phyloP scores from a whole-genome alignment of 2,329 filamentous ascomycete species.

The Xylariales sp. region DNA sequence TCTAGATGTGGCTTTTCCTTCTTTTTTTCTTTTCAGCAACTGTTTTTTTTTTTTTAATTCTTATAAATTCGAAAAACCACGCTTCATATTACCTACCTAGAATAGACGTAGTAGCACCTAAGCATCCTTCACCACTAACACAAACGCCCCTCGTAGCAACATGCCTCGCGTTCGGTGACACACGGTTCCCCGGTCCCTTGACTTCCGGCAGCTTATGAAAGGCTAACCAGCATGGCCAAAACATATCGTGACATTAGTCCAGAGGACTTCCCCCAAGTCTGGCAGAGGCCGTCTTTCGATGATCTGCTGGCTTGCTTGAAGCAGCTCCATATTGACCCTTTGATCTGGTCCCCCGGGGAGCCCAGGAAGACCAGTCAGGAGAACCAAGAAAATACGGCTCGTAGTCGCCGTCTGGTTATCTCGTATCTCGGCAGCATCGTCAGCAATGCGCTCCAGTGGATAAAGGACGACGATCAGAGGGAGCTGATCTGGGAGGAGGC shows the following conservation, averaged over 20 bases:
- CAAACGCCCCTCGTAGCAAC: neutral
- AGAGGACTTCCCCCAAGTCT: constrained; percentile 82
- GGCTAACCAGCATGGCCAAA: constrained; percentile 31
- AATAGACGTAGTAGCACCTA: constrained; percentile 5
- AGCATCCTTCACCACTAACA: neutral
- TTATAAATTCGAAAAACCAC: constrained; percentile 10
- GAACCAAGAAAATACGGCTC: constrained; percentile 56
- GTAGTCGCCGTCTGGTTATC: constrained; percentile 64
- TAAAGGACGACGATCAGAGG: constrained; percentile 71
- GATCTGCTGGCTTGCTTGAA: constrained; percentile 74
- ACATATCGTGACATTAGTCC: constrained; percentile 50
- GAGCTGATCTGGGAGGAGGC: constrained; percentile 83
- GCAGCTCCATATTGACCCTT: constrained; percentile 73
- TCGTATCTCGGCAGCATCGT: constrained; percentile 77
- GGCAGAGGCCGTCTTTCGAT: constrained; percentile 76
- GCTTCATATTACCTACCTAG: neutral
- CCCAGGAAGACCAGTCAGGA: constrained; percentile 56
- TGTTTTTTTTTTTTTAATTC: neutral
- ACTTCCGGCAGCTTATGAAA: neutral
- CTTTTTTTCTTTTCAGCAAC: neutral
- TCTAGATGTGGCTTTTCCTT: constrained; percentile 16
- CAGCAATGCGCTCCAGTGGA: constrained; percentile 74
- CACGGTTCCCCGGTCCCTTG: neutral
- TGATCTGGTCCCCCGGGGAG: constrained; percentile 70
- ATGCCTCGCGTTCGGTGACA: constrained; percentile 26